phyloP scores from a whole-genome alignment of 192 early-diverging fungal genomes.

The Gigaspora rosea region DNA sequence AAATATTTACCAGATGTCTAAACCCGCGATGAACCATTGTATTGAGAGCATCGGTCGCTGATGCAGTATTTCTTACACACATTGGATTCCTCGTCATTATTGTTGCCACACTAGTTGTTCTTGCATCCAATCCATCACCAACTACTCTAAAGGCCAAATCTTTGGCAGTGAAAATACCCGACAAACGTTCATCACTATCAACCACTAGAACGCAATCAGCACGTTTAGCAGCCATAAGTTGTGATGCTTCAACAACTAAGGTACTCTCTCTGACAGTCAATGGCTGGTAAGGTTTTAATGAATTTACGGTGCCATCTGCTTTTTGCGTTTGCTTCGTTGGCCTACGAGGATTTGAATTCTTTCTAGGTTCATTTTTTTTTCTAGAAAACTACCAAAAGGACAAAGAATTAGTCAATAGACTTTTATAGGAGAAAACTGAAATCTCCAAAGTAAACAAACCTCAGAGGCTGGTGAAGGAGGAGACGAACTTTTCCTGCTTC shows the following conservation, averaged over 20 bases:
- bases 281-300: constrained; percentile 81
- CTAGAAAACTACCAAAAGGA: too few relatives aligned
- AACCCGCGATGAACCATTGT: constrained; percentile 83
- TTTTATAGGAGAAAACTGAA: too few relatives aligned
- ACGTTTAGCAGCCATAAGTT: constrained; percentile 97
- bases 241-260: constrained; percentile 80
- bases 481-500: too few relatives aligned
- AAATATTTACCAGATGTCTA: constrained; percentile 66
- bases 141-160: constrained; percentile 96
- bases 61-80: constrained; percentile 81
- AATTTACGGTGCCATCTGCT: constrained; percentile 83
- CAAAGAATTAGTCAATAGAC: too few relatives aligned
- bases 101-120: constrained; percentile 72
- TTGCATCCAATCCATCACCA: constrained; percentile 60
- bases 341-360: too few relatives aligned
- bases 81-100: constrained; percentile 93
- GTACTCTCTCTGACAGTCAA: constrained; percentile 82
- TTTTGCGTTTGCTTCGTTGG: constrained; percentile 32
- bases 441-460: too few relatives aligned
- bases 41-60: constrained; percentile 79
- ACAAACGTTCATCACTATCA: constrained; percentile 88
- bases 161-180: constrained; percentile 97
- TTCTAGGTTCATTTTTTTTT: too few relatives aligned
- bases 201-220: constrained; percentile 94
- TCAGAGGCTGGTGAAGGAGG: too few relatives aligned